Evolutionary conservation across 495 filamentous ascomycete genomes (phyloP).

Genomic region (Aspergillus incahuasiensis): DNA sequence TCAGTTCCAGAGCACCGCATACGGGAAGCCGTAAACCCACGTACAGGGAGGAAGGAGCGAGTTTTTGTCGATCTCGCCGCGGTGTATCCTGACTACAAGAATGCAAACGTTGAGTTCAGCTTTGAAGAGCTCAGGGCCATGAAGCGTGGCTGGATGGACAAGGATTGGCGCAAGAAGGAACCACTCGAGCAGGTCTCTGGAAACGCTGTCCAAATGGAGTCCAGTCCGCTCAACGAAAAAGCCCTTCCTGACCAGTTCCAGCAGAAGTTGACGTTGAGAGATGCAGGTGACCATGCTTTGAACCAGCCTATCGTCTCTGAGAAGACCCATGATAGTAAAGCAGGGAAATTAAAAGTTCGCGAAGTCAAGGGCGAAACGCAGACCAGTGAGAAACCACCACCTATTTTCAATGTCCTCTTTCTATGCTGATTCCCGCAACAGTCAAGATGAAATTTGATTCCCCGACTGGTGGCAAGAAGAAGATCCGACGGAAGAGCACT

Average conservation of each 20-base stretch:
- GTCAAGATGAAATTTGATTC: constrained; percentile 92
- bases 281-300: constrained; percentile 14
- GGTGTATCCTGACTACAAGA: constrained; percentile 72
- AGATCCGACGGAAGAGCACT: constrained; percentile 64
- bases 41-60: constrained; percentile 72
- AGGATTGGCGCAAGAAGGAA: constrained; percentile 55
- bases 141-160: constrained; percentile 69
- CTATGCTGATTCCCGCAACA: constrained; percentile 31
- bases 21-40: constrained; percentile 72
- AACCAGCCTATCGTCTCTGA: constrained; percentile 21
- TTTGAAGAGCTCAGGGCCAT: constrained; percentile 89
- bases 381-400: constrained; percentile 54
- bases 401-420: constrained; percentile 9
- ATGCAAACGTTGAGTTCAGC: constrained; percentile 66
- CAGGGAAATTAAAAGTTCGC: not conserved
- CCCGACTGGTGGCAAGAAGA: constrained; percentile 72
- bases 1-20: constrained; percentile 47
- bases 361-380: constrained; percentile 64
- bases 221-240: constrained; percentile 16
- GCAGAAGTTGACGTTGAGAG: constrained; percentile 27
- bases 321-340: constrained; percentile 46
- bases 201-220: constrained; percentile 23
- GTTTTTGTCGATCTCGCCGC: constrained; percentile 81
- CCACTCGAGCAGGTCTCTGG: constrained; percentile 39
- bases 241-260: constrained; percentile 25